Percentiles rank a stretch among this genome's conserved stretches.
These are phyloP conservation scores for Logfia minima DNA, from an alignment of 129 eudicot species.

Conservation along the genomic window DNA sequence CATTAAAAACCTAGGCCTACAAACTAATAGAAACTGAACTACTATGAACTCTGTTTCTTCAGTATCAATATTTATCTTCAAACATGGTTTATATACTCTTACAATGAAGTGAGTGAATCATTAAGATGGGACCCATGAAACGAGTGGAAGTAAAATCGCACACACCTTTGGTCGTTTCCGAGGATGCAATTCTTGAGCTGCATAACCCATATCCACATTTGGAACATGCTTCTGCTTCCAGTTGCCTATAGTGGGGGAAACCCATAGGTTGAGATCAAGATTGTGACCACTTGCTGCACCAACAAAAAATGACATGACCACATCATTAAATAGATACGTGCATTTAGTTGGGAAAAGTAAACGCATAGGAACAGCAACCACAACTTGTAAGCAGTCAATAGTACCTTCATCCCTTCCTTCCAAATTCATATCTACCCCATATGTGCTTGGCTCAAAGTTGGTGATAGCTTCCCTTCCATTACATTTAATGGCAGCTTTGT, in stretches of 20 bases:
- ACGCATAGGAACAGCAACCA: conserved; percentile 1
- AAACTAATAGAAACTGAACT: neutral
- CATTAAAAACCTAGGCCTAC: neutral
- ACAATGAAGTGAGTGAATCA: neutral
- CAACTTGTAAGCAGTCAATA: neutral
- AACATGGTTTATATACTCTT: neutral
- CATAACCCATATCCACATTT: conserved; percentile 33
- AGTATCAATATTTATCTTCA: neutral
- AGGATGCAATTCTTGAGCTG: conserved; percentile 30
- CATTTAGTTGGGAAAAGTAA: neutral
- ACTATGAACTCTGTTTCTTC: neutral
- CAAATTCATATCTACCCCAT: conserved; percentile 34
- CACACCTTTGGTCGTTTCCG: conserved; percentile 60
- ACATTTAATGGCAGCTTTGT: conserved; percentile 64
- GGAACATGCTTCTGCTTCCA: conserved; percentile 32
- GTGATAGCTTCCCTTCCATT: conserved; percentile 69
- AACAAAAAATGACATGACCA: conserved; percentile 6
- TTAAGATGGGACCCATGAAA: neutral
- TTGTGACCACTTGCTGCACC: conserved; percentile 50
- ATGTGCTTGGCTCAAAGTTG: conserved; percentile 61
- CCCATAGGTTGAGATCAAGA: conserved; percentile 80
- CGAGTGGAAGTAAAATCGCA: neutral
- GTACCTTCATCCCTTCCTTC: conserved; percentile 53
- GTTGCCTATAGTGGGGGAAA: conserved; percentile 50
- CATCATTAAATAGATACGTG: conserved; percentile 5